Evolutionary conservation across 192 early-diverging fungal species (phyloP).

Genomic region (Pilaira anomala): DNA sequence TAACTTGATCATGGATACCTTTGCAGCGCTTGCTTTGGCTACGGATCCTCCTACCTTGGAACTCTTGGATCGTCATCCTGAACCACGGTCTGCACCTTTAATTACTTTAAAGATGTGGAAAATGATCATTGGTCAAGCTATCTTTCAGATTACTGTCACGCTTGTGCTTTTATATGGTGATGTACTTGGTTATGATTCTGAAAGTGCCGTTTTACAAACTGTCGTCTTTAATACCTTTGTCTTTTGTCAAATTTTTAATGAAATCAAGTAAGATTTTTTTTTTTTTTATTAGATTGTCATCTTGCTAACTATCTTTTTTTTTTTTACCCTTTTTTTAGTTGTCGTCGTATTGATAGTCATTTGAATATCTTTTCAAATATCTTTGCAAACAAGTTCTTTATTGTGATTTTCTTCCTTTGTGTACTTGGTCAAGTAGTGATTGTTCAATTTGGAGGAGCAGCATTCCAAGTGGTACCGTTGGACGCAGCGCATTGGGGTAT

Average conservation of each 20-base stretch:
- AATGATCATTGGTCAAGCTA: constrained; percentile 88
- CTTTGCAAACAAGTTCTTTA: constrained; percentile 75
- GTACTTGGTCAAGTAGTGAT: constrained; percentile 82
- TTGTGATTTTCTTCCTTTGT: constrained; percentile 73
- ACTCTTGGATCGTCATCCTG: constrained; percentile 82
- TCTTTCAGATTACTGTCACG: constrained; percentile 86
- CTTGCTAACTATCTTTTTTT: not conserved
- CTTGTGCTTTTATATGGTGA: constrained; percentile 67
- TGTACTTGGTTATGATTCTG: constrained; percentile 52
- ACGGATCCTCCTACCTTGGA: constrained; percentile 87
- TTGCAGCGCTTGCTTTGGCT: constrained; percentile 95
- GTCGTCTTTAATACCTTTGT: constrained; percentile 95
- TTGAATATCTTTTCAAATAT: constrained; percentile 88
- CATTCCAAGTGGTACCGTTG: constrained; percentile 73
- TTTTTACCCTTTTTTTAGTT: constrained; percentile 39
- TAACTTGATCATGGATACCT: constrained; percentile 99
- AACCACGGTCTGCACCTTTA: constrained; percentile 73
- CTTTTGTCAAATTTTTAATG: constrained; percentile 87
- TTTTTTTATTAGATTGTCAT: not conserved
- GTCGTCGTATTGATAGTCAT: constrained; percentile 69
- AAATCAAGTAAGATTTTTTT: constrained; percentile 65
- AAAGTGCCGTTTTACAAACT: constrained; percentile 54
- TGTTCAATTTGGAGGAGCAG: constrained; percentile 82
- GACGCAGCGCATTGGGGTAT: constrained; percentile 77
- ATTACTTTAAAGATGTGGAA: constrained; percentile 94